Base-by-base conservation (phyloP, 2,329 filamentous ascomycete genomes). In the Trichoderma polysporum region DNA sequence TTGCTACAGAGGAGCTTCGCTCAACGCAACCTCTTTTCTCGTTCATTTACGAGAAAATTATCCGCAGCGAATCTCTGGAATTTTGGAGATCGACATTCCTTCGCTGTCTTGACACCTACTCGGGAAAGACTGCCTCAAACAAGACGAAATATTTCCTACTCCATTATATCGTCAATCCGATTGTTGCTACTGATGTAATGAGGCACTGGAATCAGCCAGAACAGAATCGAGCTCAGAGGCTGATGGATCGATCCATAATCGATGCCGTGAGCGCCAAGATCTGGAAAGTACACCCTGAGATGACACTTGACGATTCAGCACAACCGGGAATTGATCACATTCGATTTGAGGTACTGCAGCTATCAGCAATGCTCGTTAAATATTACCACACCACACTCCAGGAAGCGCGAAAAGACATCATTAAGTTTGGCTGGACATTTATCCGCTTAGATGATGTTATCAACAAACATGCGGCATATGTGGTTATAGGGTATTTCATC, bases 341-440 rank as follows among this genome's bases (percentile, higher is more conserved):
- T 1, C 87, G 95, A 17, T 97, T 98, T 88, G 96, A 99, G 76
- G 86, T 97, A 10, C 86, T 99, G 53, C 96, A 99, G 76, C 86
- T 98, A 52, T 97, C 95, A 6, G 94, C 95, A 0, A 89, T 99
- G 82, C 84, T 99, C 45, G 90, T 99, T 79, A 99, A 99, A 76
- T 97, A 98, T 74, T 93, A 99, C 74, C 89, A 94, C 74, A 87
- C 88, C 35, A 91, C 93, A 63, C 86, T 99, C 1, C 91, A 96
- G 71, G 95, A 98, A 74, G 90, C 92, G 2, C 89, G 96, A 41
- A 99, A 99, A 79, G 95, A 99, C 70, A 94, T 99, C 69, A 99
- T 99, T 75, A 98, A 97, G 79, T 99, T 98, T 78, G 94, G 93
- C 3, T 99, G 95, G 95, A 97, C 94, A 19, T 98, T 97, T 76